A percentile compares a stretch with the other conserved stretches of the same genome.
Conservation (phyloP, 176 grass and related monocot species). For the Eragrostis curvula region DNA sequence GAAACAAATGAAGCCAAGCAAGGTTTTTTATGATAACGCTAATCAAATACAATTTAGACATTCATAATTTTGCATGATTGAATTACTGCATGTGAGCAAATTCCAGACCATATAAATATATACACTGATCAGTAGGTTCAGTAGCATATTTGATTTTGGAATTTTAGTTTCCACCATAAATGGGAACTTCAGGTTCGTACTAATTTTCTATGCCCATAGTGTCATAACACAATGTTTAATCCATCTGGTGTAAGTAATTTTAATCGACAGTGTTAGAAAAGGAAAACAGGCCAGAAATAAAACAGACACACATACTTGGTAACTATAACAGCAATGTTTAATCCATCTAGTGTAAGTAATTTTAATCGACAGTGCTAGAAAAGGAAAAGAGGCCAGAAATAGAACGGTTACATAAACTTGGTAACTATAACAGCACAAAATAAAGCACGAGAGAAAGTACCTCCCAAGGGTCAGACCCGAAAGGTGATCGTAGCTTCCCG, state of each 20-base stretch:
- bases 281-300: background rate
- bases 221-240: constrained; percentile 17
- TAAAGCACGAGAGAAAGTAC: constrained; percentile 47
- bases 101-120: background rate
- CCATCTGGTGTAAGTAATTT: constrained; percentile 1
- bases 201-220: background rate
- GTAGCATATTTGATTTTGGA: constrained; percentile 5
- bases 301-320: background rate
- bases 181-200: no score
- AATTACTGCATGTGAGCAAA: background rate
- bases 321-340: background rate
- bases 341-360: no score
- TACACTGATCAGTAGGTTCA: background rate
- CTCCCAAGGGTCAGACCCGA: constrained; percentile 85
- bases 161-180: constrained; percentile 10
- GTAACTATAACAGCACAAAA: constrained; percentile 18
- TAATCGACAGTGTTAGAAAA: constrained; percentile 12
- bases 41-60: background rate
- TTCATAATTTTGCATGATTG: constrained; percentile 22
- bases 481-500: constrained; percentile 94
- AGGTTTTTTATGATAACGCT: background rate
- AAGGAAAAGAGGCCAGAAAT: no score
- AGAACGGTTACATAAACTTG: no score
- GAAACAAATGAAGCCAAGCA: background rate
- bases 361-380: no score